A percentile compares a stretch with the other conserved stretches of the same genome.
These are phyloP conservation scores for Chrysoporthe cubensis DNA, from an alignment of 2,329 filamentous ascomycete genomes.

Conservation along the genomic window DNA sequence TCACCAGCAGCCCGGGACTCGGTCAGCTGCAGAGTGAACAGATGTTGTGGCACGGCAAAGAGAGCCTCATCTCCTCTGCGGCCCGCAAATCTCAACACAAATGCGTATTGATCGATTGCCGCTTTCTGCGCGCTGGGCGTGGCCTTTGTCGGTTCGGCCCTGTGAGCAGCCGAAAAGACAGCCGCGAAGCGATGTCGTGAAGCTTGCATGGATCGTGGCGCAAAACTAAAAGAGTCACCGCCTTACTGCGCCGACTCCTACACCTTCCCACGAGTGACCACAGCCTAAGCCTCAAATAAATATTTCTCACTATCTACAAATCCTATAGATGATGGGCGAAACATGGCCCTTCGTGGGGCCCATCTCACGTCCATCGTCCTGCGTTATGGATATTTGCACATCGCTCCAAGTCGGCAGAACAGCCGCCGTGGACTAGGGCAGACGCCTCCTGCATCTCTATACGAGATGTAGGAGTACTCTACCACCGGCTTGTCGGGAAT, in stretches of 20 bases:
- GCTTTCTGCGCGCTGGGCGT: background rate
- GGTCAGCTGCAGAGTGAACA: slow-evolving; percentile 1
- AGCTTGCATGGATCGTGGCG: background rate
- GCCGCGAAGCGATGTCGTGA: background rate
- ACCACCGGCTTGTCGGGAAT: background rate
- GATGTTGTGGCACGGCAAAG: background rate
- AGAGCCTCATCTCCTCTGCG: background rate
- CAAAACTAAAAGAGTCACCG: background rate
- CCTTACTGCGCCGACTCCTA: background rate
- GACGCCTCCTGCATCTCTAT: background rate
- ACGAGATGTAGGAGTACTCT: background rate
- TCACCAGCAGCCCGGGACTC: background rate
- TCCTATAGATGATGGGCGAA: no score
- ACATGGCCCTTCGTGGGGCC: background rate
- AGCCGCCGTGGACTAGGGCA: background rate
- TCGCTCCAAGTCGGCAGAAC: background rate
- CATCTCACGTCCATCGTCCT: background rate
- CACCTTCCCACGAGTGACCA: background rate
- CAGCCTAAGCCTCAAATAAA: background rate
- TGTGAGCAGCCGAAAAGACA: background rate
- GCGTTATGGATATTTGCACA: background rate
- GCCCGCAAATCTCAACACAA: background rate
- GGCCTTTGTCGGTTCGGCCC: background rate
- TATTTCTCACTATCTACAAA: background rate
- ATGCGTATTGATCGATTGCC: background rate